Base-by-base conservation (phyloP, 805 yeast genomes). In the Lipomyces sp. region DNA sequence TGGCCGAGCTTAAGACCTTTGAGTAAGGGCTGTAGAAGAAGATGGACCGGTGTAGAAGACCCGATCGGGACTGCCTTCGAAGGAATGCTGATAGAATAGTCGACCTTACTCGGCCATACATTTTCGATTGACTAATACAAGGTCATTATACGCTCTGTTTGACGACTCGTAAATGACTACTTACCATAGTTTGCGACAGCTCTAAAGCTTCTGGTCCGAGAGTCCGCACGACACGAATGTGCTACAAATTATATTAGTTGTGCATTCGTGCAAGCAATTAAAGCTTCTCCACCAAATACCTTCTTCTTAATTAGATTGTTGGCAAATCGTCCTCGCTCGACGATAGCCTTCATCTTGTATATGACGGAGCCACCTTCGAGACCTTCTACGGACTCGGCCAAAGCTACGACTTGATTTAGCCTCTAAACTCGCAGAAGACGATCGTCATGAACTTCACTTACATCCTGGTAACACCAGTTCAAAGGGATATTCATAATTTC, bases 81-180 rank as follows among this genome's bases (percentile, higher is more conserved):
- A 0, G 98, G 98, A 4, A 90, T 87, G 62, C 90, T 89, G 66
- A 95, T 86, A 2, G 92, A 85, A 76, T 94, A 94, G 74, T 94
- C 98, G 39, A 94, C 91, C 75, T 95, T 95, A 57, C 87, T 81
- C 1, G 98, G 98, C 98, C 98, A 94, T 0, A 93, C 88, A 76
- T 94, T 94, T 75, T 92, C 97, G 39, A 94, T 96, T 0, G 96
- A 90, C 64, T 64, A 34, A 5, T 10, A 8, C 8, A 24, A n/a
- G 4, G 57, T 59, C 29, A 59, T 50, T 15, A 18, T 15, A 37
- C 30, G 34, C 18, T 15, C n/a, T 2, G 39, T 7, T n/a, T n/a
- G 33, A 48, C 18, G 57, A 39, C 18, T 37, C 24, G 45, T 15
- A 51, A 37, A 4, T 18, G 33, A 4, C 18, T 42, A 29, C 55